Evolutionary conservation across 306 rosid genomes (phyloP).

Genomic region (Cicer arietinum): DNA sequence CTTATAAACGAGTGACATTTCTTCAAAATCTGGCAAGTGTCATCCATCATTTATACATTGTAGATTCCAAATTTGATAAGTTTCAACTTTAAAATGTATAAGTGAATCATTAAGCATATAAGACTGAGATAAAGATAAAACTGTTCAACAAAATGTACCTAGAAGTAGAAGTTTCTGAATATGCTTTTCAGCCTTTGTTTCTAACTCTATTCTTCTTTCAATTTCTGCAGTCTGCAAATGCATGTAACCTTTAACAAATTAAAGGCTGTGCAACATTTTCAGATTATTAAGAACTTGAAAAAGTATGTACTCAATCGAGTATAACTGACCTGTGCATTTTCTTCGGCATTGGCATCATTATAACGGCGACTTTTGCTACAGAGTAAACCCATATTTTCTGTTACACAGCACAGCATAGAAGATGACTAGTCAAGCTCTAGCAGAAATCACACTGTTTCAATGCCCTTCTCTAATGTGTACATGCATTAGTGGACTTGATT

Average conservation of each 20-base stretch:
- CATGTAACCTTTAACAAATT: slow-evolving; percentile 40
- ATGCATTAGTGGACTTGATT: slow-evolving; percentile 42
- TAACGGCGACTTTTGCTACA: slow-evolving; percentile 83
- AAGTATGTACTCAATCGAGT: slow-evolving; percentile 4
- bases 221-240: slow-evolving; percentile 86
- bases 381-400: slow-evolving; percentile 87
- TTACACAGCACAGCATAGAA: slow-evolving; percentile 78
- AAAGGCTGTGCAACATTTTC: slow-evolving; percentile 29
- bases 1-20: background rate
- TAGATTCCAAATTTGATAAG: slow-evolving; percentile 11
- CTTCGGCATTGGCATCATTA: slow-evolving; percentile 77
- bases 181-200: slow-evolving; percentile 93
- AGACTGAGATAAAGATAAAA: slow-evolving; percentile 27
- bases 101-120: slow-evolving; percentile 20
- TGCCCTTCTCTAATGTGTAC: slow-evolving; percentile 43
- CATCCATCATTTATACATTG: slow-evolving; percentile 18
- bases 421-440: slow-evolving; percentile 63
- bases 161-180: slow-evolving; percentile 94
- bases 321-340: slow-evolving; percentile 76
- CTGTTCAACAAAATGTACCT: slow-evolving; percentile 55
- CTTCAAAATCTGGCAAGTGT: background rate
- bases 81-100: slow-evolving; percentile 24
- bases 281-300: slow-evolving; percentile 9
- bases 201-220: slow-evolving; percentile 89
- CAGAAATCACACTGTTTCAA: slow-evolving; percentile 46